Percentiles rank a stretch among this genome's conserved stretches.
Evolutionary conservation across 75 land plant species (phyloP).

Genomic region (Picea glauca): DNA sequence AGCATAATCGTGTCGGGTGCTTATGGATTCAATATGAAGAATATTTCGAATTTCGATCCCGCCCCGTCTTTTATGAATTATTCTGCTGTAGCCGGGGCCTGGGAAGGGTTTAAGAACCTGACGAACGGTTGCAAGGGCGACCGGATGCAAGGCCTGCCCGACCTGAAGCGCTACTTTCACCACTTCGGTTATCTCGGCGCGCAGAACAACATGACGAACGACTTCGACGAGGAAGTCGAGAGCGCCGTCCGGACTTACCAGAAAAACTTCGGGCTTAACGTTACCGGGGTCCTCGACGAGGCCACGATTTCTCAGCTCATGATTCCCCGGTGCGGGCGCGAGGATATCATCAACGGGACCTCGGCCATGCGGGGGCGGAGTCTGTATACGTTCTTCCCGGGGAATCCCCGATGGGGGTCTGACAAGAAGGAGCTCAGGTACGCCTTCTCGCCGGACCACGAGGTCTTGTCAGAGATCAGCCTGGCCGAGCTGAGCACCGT

Average conservation of each 20-base stretch:
- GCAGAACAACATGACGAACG: background rate
- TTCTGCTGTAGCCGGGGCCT: background rate
- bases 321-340: slow-evolving; percentile 39
- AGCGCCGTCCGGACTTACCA: slow-evolving; percentile 28
- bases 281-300: slow-evolving; percentile 23
- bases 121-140: slow-evolving; percentile 12
- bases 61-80: background rate
- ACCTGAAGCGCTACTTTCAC: slow-evolving; percentile 22
- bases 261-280: slow-evolving; percentile 25
- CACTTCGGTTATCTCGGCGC: slow-evolving; percentile 31
- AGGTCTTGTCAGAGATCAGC: background rate
- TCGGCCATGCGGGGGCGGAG: slow-evolving; percentile 6
- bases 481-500: slow-evolving; percentile 7
- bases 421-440: slow-evolving; percentile 29
- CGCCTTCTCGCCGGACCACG: slow-evolving; percentile 28
- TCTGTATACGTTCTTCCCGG: slow-evolving; percentile 47
- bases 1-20: background rate
- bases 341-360: slow-evolving; percentile 27
- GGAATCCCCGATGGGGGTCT: slow-evolving; percentile 47
- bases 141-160: slow-evolving; percentile 6
- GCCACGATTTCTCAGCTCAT: slow-evolving; percentile 17
- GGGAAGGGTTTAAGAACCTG: slow-evolving; percentile 10
- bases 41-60: background rate
- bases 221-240: slow-evolving; percentile 18
- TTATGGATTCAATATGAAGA: background rate